Base-by-base conservation (phyloP, 2,329 filamentous ascomycete species). In the Boeremia exigua region DNA sequence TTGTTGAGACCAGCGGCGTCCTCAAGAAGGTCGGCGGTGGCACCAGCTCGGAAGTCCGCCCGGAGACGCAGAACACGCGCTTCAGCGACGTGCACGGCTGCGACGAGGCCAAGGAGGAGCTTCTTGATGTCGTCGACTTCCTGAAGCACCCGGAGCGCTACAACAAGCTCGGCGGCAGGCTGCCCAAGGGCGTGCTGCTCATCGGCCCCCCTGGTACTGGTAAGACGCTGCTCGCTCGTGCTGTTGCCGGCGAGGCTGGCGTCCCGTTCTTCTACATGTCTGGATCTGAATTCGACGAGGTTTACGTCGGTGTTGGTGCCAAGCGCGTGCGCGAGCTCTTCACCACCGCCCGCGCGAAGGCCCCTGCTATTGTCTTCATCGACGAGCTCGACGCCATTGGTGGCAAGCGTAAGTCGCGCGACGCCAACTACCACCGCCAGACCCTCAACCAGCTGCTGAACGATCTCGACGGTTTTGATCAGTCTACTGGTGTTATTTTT, bases 251-350 rank as follows among this genome's bases (percentile, higher is more conserved):
- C 48, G 95, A 99, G 80, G 93, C 95, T 49, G 95, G 94, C 52
- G 95, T 99, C 15, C 95, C 95, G 1, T 99, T 99, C 83, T 99
- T 98, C 83, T 99, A 97, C 84, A 98, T 99, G 94, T 99, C 95
- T 71, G 95, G 95, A 46, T 96, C 92, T 55, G 95, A 99, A 75
- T 99, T 99, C 72, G 95, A 99, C 71, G 95, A 99, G 77, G 89
- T 99, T 48, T 99, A 97, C 71, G 96, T 99, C 32, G 95, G 95
- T 72, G 95, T 99, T 49, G 92, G 93, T 72, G 92, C 92, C 40
- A 96, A 99, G 82, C 90, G 95, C 70, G 94, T 99, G 44, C 91
- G 95, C 56, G 95, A 97, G 60, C 84, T 96, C n/a, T 96, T 96
- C 75, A 79, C 82, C 40, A 87, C 90, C 52, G 94, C 94, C 62